phyloP scores from a whole-genome alignment of 2,329 filamentous ascomycete species.

The Botrytis fragariae region DNA sequence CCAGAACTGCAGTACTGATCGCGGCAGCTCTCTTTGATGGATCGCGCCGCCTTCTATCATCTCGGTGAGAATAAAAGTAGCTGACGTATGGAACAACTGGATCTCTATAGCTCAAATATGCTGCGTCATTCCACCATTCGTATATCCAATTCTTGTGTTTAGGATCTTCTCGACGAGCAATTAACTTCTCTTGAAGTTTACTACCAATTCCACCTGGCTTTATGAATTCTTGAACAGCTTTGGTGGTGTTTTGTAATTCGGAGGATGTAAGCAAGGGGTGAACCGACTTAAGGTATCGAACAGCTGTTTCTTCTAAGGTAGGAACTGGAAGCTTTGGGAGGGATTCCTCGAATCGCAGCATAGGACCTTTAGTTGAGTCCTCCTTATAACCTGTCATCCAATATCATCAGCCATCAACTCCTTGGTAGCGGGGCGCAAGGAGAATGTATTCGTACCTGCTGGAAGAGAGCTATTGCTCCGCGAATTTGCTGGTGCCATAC shows the following conservation, averaged over 20 bases:
- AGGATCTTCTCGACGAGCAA: constrained; percentile 75
- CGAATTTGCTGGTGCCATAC: constrained; percentile 53
- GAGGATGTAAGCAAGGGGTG: constrained; percentile 67
- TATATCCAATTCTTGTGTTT: constrained; percentile 89
- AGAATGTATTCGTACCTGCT: constrained; percentile 43
- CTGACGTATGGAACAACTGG: constrained; percentile 97
- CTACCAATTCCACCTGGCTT: constrained; percentile 80
- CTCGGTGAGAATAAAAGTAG: constrained; percentile 98
- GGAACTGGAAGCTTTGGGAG: constrained; percentile 77
- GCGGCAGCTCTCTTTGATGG: constrained; percentile 91
- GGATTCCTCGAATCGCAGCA: constrained; percentile 85
- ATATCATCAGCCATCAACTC: constrained; percentile 18
- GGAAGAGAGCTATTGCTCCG: constrained; percentile 59
- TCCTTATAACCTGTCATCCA: constrained; percentile 66
- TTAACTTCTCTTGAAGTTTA: constrained; percentile 81
- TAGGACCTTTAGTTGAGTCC: constrained; percentile 73
- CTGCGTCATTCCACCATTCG: constrained; percentile 97
- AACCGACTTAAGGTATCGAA: constrained; percentile 76
- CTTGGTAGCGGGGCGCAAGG: constrained; percentile 15
- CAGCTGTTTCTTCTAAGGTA: constrained; percentile 76
- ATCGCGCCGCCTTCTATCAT: constrained; percentile 83
- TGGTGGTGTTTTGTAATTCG: constrained; percentile 72
- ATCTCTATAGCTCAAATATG: constrained; percentile 90
- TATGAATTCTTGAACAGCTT: constrained; percentile 84
- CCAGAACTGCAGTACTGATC: constrained; percentile 78